Conservation (phyloP, 768 basidiomycete species). For the Hygrocybe coccinea region DNA sequence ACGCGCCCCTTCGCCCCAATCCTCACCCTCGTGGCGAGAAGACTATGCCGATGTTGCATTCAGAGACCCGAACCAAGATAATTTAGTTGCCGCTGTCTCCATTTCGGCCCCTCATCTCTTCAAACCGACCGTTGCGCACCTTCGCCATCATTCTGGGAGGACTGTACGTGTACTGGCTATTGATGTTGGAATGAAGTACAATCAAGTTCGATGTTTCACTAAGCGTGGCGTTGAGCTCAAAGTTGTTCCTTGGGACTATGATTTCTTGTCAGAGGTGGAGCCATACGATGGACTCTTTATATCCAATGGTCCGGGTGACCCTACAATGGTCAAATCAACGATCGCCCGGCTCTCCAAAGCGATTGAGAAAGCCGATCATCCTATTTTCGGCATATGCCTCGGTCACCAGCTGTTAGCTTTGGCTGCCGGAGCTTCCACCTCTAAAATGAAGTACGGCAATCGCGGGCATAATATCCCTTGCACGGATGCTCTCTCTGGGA, state of each 20-base stretch:
- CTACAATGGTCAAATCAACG: constrained; percentile 73
- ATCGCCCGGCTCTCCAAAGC: constrained; percentile 61
- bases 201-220: constrained; percentile 95
- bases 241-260: constrained; percentile 96
- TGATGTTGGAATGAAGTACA: constrained; percentile 99
- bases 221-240: constrained; percentile 91
- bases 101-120: constrained; percentile 62
- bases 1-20: constrained; percentile 51
- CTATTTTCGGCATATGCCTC: constrained; percentile 97
- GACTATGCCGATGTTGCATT: constrained; percentile 81
- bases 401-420: constrained; percentile 96
- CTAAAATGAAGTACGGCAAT: constrained; percentile 99
- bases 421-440: constrained; percentile 88
- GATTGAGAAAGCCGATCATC: constrained; percentile 68
- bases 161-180: constrained; percentile 80
- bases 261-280: constrained; percentile 73
- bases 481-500: constrained; percentile 85
- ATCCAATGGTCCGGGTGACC: constrained; percentile 98
- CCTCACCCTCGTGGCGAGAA: constrained; percentile 66
- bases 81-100: constrained; percentile 90
- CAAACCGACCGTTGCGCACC: constrained; percentile 51
- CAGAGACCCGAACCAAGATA: constrained; percentile 80
- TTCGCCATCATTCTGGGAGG: constrained; percentile 73
- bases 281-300: constrained; percentile 93
- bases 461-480: constrained; percentile 99